phyloP scores from a whole-genome alignment of 306 rosid species.

The Lathyrus sativus region DNA sequence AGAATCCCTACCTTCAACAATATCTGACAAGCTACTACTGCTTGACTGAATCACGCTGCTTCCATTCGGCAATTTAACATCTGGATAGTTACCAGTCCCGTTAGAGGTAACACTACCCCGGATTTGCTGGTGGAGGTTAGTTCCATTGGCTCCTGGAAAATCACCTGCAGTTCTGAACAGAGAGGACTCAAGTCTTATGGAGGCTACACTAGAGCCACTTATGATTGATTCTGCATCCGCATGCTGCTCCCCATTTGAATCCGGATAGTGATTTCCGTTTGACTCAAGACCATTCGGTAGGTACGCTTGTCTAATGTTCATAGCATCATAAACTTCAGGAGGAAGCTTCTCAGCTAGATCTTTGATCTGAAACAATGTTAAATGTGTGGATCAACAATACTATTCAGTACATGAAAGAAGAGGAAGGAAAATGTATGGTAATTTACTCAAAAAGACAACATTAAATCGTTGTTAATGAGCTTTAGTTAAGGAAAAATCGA shows the following conservation, averaged over 20 bases:
- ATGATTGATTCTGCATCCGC: constrained; percentile 65
- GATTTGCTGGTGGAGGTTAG: constrained; percentile 46
- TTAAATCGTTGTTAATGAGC: no score
- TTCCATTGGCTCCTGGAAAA: constrained; percentile 50
- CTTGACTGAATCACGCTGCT: constrained; percentile 48
- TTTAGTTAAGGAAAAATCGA: no score
- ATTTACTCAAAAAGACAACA: not conserved
- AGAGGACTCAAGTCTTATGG: constrained; percentile 61
- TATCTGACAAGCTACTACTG: constrained; percentile 51
- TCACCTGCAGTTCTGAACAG: constrained; percentile 48
- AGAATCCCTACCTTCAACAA: constrained; percentile 64
- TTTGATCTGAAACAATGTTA: constrained; percentile 68
- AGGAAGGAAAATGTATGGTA: not conserved
- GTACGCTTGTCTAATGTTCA: constrained; percentile 59
- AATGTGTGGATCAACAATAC: constrained; percentile 20
- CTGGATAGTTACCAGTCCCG: constrained; percentile 45
- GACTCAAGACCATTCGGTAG: constrained; percentile 68
- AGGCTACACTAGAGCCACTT: constrained; percentile 62
- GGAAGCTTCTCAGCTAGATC: constrained; percentile 92
- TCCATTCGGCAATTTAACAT: constrained; percentile 54
- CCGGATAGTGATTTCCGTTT: constrained; percentile 60
- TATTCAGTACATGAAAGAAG: not conserved
- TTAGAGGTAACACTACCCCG: constrained; percentile 45
- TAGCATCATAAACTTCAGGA: constrained; percentile 70
- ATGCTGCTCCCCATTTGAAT: constrained; percentile 54